phyloP scores from a whole-genome alignment of 2,329 filamentous ascomycete species.

The Chrysoporthe puriensis region DNA sequence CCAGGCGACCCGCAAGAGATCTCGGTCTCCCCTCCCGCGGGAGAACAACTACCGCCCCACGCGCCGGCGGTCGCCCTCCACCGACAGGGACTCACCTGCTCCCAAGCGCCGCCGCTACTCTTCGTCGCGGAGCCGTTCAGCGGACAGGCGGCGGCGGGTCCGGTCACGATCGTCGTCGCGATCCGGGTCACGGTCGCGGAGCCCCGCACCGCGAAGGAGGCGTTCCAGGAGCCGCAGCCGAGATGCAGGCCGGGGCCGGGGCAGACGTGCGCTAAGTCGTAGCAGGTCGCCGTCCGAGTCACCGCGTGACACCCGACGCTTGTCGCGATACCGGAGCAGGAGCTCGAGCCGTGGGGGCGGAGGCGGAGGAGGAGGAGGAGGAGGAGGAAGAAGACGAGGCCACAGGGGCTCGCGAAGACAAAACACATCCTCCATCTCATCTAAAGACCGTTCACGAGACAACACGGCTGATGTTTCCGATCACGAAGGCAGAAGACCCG shows the following conservation, averaged over 20 bases:
- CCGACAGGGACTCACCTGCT: slow-evolving; percentile 44
- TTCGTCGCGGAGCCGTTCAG: slow-evolving; percentile 52
- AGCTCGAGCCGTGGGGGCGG: slow-evolving; percentile 29
- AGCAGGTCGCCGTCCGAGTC: slow-evolving; percentile 29
- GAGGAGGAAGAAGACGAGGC: slow-evolving; percentile 27
- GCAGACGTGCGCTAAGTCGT: slow-evolving; percentile 29
- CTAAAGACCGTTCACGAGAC: slow-evolving; percentile 52
- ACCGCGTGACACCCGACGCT: slow-evolving; percentile 28
- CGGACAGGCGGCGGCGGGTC: slow-evolving; percentile 43
- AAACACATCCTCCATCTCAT: slow-evolving; percentile 57
- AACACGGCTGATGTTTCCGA: slow-evolving; percentile 62
- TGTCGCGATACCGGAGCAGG: slow-evolving; percentile 28
- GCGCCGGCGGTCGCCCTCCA: slow-evolving; percentile 37
- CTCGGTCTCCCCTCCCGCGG: slow-evolving; percentile 41
- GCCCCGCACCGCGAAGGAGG: slow-evolving; percentile 38
- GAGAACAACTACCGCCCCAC: slow-evolving; percentile 32
- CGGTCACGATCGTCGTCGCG: slow-evolving; percentile 45
- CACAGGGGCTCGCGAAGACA: slow-evolving; percentile 43
- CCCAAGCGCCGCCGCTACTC: slow-evolving; percentile 57
- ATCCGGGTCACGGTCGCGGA: slow-evolving; percentile 41
- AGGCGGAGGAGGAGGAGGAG: slow-evolving; percentile 24
- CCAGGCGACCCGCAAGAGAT: slow-evolving; percentile 37
- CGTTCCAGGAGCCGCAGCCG: slow-evolving; percentile 39
- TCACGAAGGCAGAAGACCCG: slow-evolving; percentile 44
- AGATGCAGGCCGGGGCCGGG: slow-evolving; percentile 27